A percentile compares a stretch with the other conserved stretches of the same genome.
These are phyloP conservation scores for Graphilbum fragrans DNA, from an alignment of 2,329 filamentous ascomycete species.

Conservation along the genomic window DNA sequence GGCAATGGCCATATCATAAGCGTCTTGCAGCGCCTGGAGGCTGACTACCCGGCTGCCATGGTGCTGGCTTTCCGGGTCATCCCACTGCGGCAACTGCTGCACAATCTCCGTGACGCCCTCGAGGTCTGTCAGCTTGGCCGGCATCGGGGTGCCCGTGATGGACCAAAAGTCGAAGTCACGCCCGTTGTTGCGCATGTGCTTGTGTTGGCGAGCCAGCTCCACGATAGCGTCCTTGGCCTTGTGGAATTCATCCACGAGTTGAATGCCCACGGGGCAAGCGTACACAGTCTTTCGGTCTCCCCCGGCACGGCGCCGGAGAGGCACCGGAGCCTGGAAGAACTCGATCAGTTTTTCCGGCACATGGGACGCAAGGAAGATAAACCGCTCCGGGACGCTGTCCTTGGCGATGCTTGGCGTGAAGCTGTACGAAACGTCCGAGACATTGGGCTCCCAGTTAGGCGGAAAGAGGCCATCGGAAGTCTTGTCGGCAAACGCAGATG, in stretches of 20 bases:
- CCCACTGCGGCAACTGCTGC: conserved; percentile 10
- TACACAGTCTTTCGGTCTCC: conserved; percentile 10
- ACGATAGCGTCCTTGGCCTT: conserved; percentile 7
- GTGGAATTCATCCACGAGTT: conserved; percentile 15
- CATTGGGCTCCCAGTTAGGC: conserved; percentile 4
- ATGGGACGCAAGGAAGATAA: conserved; percentile 12
- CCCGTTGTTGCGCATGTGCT: conserved; percentile 4
- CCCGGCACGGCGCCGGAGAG: conserved; percentile 5
- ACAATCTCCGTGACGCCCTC: conserved; percentile 7
- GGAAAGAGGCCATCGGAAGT: conserved; percentile 8
- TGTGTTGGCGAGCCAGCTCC: conserved; percentile 9
- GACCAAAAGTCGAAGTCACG: conserved; percentile 13
- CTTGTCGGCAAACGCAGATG: neutral
- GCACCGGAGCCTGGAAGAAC: conserved; percentile 11
- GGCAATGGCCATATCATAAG: conserved; percentile 10
- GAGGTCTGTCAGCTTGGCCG: conserved; percentile 10
- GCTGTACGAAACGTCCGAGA: conserved; percentile 2
- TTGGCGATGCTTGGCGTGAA: conserved; percentile 9
- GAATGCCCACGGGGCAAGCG: conserved; percentile 12
- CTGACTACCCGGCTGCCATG: conserved; percentile 4
- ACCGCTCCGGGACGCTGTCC: conserved; percentile 12
- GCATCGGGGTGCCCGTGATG: conserved; percentile 13
- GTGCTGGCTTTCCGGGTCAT: conserved; percentile 5
- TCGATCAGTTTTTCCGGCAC: conserved; percentile 8
- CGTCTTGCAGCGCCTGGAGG: conserved; percentile 9